Evolutionary conservation across 305 asterid genomes (phyloP).

Genomic region (Andrographis paniculata): DNA sequence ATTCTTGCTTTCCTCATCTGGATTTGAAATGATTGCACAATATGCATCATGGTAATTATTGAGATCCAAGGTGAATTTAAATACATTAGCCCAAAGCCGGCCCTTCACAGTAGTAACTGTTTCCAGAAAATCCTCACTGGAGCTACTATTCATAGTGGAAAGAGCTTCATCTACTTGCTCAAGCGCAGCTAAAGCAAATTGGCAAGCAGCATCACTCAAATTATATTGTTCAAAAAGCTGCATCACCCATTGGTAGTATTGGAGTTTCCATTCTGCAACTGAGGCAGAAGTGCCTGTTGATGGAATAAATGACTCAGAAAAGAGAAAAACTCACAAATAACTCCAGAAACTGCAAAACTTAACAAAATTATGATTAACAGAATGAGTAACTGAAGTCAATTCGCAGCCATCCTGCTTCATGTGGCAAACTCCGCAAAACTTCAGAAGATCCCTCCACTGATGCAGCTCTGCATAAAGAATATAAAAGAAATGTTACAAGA

Average conservation of each 20-base stretch:
- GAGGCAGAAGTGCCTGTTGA: slow-evolving; percentile 51
- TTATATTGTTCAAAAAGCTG: slow-evolving; percentile 87
- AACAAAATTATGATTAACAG: slow-evolving; percentile 16
- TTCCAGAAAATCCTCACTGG: slow-evolving; percentile 43
- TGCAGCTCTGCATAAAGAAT: slow-evolving; percentile 53
- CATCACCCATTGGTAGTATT: slow-evolving; percentile 96
- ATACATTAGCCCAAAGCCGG: slow-evolving; percentile 89
- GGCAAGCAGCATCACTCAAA: slow-evolving; percentile 84
- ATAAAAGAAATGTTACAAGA: slow-evolving; percentile 22
- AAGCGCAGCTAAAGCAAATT: slow-evolving; percentile 86
- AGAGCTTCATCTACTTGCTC: slow-evolving; percentile 97
- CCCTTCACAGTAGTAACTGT: slow-evolving; percentile 66
- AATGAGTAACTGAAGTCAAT: slow-evolving; percentile 59
- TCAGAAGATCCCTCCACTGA: slow-evolving; percentile 69
- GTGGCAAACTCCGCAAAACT: slow-evolving; percentile 72
- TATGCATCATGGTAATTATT: slow-evolving; percentile 78
- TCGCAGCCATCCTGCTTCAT: slow-evolving; percentile 73
- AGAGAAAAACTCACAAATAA: slow-evolving; percentile 14
- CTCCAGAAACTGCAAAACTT: slow-evolving; percentile 10
- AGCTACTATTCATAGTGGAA: slow-evolving; percentile 32
- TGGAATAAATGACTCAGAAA: slow-evolving; percentile 19
- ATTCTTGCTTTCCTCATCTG: slow-evolving; percentile 90
- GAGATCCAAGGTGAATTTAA: slow-evolving; percentile 73
- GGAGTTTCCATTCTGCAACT: slow-evolving; percentile 77
- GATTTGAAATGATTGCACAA: slow-evolving; percentile 90